Base-by-base conservation (phyloP, 2,329 filamentous ascomycete species). In the Botryotinia globosa region DNA sequence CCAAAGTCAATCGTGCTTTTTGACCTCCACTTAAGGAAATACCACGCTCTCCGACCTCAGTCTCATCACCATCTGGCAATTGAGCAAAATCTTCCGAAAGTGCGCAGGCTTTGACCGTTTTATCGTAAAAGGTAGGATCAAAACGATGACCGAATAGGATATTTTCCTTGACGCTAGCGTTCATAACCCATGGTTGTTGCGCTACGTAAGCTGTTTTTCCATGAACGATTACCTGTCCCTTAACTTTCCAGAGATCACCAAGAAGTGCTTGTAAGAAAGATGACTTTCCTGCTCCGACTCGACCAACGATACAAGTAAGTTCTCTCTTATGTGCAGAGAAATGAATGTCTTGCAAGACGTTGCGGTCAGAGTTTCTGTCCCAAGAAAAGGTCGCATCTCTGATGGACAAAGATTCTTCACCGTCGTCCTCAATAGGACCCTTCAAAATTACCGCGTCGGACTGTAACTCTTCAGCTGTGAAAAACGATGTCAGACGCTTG, bases 21-120 rank as follows among this genome's bases (percentile, higher is more conserved):
- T 99, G 96, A 9, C 97, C 96, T 76, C 95, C 95, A 75, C 94
- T 98, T 37, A 99, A 85, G 3, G 95, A 98, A 73, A 99, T 99
- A 58, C 96, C 96, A 75, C 96, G 91, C 84, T 99, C 97, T 73
- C 96, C 96, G 54, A 99, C 97, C 79, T 98, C 92, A 0, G 96
- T 99, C 81, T 97, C 92, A 79, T 99, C 97, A 42, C 97, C 96
- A 80, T 99, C 96, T 4, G 96, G 96, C 66, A 99, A 87, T 77
- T 93, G 94, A 64, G 90, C 88, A 82, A 99, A 98, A 81, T 99
- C 96, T 77, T 98, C 94, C 9, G 91, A 80, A 48, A 99, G 85
- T 63, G 96, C 96, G 81, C 97, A 99, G 58, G 96, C 95, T 80
- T 93, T 91, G 68, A 99, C 87, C 0, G 95, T 98, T 79, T 92